These are phyloP conservation scores for Quercus phellos DNA, from an alignment of 331 rosid species.

Conservation along the genomic window DNA sequence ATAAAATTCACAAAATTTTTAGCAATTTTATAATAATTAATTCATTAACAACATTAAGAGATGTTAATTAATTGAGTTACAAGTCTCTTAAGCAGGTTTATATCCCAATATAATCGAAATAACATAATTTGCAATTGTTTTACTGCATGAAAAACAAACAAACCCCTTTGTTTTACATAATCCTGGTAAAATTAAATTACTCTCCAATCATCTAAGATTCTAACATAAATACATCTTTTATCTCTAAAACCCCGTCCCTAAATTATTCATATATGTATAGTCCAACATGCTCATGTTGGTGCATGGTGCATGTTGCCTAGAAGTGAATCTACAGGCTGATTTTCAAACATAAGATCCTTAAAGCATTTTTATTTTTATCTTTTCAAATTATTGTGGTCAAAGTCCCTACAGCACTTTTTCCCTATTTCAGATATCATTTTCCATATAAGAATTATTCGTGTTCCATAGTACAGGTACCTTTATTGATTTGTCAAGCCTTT, in stretches of 20 bases:
- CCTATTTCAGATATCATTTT: no score
- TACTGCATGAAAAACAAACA: not conserved
- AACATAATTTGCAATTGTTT: not conserved
- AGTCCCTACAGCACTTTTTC: constrained; percentile 33
- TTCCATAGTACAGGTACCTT: constrained; percentile 32
- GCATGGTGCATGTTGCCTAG: constrained; percentile 45
- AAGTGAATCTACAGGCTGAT: constrained; percentile 44
- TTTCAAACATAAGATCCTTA: constrained; percentile 61
- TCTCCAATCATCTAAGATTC: not conserved
- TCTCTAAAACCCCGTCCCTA: not conserved
- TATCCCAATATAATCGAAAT: no score
- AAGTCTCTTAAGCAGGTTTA: no score
- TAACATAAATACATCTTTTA: constrained; percentile 25
- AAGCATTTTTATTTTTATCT: not conserved
- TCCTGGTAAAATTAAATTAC: no score
- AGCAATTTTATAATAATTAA: no score
- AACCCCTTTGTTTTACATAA: no score
- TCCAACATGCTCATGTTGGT: constrained; percentile 55
- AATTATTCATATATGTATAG: constrained; percentile 25
- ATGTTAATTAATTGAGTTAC: no score
- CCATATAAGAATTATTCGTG: constrained; percentile 31
- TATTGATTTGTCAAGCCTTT: constrained; percentile 58
- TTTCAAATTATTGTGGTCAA: no score
- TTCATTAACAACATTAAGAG: no score
- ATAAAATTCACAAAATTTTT: no score